Percentiles rank a stretch among this genome's conserved stretches.
Conservation (phyloP, 345 rosid species). For the Citrus medica region DNA sequence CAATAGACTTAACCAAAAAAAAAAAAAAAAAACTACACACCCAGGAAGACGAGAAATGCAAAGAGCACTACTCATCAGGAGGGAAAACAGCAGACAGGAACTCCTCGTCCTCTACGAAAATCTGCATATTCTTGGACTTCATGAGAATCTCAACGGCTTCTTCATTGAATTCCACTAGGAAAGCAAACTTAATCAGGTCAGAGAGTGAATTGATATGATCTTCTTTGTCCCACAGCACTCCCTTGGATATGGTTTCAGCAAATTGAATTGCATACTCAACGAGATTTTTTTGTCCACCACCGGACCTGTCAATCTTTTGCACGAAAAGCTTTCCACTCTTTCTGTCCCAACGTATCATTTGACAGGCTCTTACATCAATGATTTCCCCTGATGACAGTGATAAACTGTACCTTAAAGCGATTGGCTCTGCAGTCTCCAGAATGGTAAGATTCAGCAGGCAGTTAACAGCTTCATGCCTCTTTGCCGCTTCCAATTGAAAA, state of each 20-base stretch:
- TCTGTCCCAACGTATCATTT: constrained; percentile 55
- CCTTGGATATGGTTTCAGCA: constrained; percentile 47
- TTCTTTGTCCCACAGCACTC: constrained; percentile 52
- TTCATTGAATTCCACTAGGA: constrained; percentile 45
- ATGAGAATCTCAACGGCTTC: constrained; percentile 46
- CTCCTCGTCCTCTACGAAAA: constrained; percentile 48
- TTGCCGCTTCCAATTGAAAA: constrained; percentile 16
- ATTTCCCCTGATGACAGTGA: constrained; percentile 36
- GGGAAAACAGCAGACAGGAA: constrained; percentile 40
- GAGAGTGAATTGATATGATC: constrained; percentile 37
- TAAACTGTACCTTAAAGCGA: constrained; percentile 33
- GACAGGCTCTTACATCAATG: constrained; percentile 22
- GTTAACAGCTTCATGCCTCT: constrained; percentile 43
- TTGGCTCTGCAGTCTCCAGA: constrained; percentile 35
- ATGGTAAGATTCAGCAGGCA: constrained; percentile 36
- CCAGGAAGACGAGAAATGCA: neutral
- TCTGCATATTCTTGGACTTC: constrained; percentile 57
- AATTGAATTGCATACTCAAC: constrained; percentile 52
- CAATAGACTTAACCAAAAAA: neutral
- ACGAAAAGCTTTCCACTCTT: constrained; percentile 35
- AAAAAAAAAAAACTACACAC: neutral
- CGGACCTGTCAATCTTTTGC: constrained; percentile 38
- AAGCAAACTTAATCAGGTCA: constrained; percentile 57
- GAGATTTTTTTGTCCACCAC: constrained; percentile 25
- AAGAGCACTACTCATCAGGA: neutral